phyloP scores from a whole-genome alignment of 2,329 filamentous ascomycete genomes.

The Claviceps lovelessii region DNA sequence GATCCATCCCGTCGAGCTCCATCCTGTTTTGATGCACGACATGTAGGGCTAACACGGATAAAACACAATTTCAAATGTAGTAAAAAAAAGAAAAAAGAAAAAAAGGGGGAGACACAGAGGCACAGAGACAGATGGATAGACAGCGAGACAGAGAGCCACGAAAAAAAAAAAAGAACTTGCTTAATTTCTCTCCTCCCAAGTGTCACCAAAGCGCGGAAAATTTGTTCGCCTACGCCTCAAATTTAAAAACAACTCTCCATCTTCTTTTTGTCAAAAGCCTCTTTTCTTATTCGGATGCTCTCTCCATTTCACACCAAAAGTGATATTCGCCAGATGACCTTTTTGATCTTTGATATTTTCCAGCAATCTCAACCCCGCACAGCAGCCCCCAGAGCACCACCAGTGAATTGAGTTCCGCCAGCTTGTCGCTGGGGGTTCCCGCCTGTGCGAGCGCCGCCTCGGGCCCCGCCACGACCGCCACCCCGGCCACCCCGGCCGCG shows the following conservation, averaged over 20 bases:
- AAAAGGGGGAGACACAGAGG: not conserved
- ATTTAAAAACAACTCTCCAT: not conserved
- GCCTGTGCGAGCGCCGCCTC: conserved; percentile 44
- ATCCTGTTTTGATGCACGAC: not conserved
- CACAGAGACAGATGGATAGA: not conserved
- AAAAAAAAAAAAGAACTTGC: not conserved
- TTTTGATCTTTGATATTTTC: no score
- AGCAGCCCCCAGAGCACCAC: conserved; percentile 59
- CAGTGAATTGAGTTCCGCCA: conserved; percentile 67
- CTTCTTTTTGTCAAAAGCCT: not conserved
- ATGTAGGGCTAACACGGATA: not conserved
- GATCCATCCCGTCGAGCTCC: not conserved
- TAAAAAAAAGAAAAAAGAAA: not conserved
- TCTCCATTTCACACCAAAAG: not conserved
- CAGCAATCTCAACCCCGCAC: conserved; percentile 37
- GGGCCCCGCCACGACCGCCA: conserved; percentile 47
- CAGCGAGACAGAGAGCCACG: not conserved
- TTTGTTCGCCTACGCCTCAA: conserved; percentile 4
- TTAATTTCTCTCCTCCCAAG: not conserved
- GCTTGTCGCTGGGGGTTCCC: conserved; percentile 51
- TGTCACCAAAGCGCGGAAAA: not conserved
- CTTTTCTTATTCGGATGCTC: not conserved
- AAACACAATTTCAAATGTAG: not conserved
- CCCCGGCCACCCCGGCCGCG: conserved; percentile 53
- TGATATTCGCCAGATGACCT: no score